Conservation (phyloP, 306 rosid genomes). For the Chamaecrista fasciculata region DNA sequence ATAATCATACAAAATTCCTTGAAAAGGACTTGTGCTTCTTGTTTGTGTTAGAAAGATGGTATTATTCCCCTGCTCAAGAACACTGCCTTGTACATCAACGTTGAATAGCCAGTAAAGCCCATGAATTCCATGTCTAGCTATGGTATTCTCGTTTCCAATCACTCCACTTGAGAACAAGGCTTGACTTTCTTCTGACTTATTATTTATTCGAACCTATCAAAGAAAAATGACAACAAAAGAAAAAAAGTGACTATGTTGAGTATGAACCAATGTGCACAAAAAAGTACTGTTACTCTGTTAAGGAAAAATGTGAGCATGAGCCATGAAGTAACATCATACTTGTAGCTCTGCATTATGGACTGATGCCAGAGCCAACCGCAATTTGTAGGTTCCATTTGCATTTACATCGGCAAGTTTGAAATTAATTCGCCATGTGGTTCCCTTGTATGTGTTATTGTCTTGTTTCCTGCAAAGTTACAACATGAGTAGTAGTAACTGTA, state of each 20-base stretch:
- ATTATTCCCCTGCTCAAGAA: slow-evolving; percentile 45
- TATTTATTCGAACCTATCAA: slow-evolving; percentile 45
- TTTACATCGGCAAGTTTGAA: slow-evolving; percentile 51
- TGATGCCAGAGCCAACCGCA: slow-evolving; percentile 73
- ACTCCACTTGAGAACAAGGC: slow-evolving; percentile 53
- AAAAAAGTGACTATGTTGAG: not conserved
- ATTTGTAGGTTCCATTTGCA: slow-evolving; percentile 39
- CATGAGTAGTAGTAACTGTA: too few relatives aligned
- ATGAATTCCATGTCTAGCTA: slow-evolving; percentile 66
- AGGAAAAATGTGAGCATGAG: not conserved
- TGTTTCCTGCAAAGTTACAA: slow-evolving; percentile 41
- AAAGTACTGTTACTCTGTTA: not conserved
- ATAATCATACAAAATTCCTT: slow-evolving; percentile 59
- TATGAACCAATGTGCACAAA: not conserved
- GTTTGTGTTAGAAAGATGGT: slow-evolving; percentile 49
- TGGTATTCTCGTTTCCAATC: slow-evolving; percentile 60
- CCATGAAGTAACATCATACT: slow-evolving; percentile 34
- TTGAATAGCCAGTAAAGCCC: slow-evolving; percentile 53
- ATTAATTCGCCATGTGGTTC: slow-evolving; percentile 74
- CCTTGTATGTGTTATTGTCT: slow-evolving; percentile 51
- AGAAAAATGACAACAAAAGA: not conserved
- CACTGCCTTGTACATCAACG: slow-evolving; percentile 16
- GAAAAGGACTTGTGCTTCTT: slow-evolving; percentile 44
- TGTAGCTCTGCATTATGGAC: slow-evolving; percentile 57
- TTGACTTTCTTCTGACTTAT: slow-evolving; percentile 34